Conservation (phyloP, 2,329 filamentous ascomycete species). For the Hypoxylon sp. region DNA sequence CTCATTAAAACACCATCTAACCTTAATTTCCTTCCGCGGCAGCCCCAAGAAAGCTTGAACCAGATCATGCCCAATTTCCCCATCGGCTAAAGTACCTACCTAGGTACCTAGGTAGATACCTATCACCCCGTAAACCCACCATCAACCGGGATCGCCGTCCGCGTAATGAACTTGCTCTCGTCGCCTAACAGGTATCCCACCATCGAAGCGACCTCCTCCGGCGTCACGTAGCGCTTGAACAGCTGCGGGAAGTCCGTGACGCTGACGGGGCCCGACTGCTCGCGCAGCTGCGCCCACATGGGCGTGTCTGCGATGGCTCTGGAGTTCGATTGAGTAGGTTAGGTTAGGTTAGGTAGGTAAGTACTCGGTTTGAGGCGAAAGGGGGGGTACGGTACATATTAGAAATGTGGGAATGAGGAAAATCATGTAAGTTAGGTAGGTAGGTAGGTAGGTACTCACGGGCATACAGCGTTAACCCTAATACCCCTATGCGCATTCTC, state of each 20-base stretch:
- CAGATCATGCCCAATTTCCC: too few relatives aligned
- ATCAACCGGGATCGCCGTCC: slow-evolving; percentile 48
- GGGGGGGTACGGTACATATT: too few relatives aligned
- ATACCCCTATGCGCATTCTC: slow-evolving; percentile 46
- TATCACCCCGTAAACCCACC: slow-evolving; percentile 47
- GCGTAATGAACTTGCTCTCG: slow-evolving; percentile 54
- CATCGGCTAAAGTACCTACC: neutral
- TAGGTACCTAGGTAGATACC: too few relatives aligned
- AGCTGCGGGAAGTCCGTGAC: slow-evolving; percentile 39
- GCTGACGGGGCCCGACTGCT: slow-evolving; percentile 3
- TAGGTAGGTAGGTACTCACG: too few relatives aligned
- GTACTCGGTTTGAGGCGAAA: neutral
- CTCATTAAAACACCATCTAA: neutral
- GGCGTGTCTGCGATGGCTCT: slow-evolving; percentile 35
- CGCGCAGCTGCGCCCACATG: slow-evolving; percentile 26
- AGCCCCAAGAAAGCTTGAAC: neutral
- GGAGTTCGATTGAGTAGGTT: neutral
- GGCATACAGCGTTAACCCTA: slow-evolving; percentile 51
- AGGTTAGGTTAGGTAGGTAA: too few relatives aligned
- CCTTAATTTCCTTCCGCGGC: neutral
- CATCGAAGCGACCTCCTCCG: slow-evolving; percentile 51
- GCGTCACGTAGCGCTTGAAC: slow-evolving; percentile 50
- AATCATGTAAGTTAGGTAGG: neutral
- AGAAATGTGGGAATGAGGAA: too few relatives aligned
- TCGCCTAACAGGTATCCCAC: slow-evolving; percentile 54